Base-by-base conservation (phyloP, 805 yeast genomes). In the Teunomyces pallodes region DNA sequence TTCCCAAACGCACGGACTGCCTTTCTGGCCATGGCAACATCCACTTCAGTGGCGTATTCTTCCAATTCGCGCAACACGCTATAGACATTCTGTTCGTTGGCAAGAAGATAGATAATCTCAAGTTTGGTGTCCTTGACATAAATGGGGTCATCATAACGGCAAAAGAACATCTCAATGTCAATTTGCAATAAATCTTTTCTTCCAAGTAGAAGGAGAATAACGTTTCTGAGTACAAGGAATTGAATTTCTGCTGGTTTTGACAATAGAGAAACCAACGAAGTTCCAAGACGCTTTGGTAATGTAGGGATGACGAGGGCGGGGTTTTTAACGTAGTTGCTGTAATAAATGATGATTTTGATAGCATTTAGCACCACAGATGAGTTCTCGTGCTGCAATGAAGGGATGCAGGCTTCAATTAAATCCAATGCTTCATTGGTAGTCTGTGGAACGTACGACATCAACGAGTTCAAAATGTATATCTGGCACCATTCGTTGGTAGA, bases 1-100 rank as follows among this genome's bases (percentile, higher is more conserved):
- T 90, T 88, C 2, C 97, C 97, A 52, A 92, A 82, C 0, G 96
- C 96, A 50, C 96, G 70, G 3, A 92, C 82, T 0, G 97, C 90
- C 58, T 90, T 87, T 47, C 96, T 74, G 1, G 91, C 88, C 85
- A 90, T 89, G 49, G 86, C 86, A 20, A 84, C 79, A 64, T 91
- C 97, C 10, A 88, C 83, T 58, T 89, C 96, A 0, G 90, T 80
- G 4, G 96, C 95, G 64, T 91, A 91, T 57, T 87, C 96, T 53
- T 83, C 86, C 45, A 91, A 66, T 61, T 91, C 98, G 13, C 80
- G 69, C 41, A 91, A 69, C 0, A 92, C 89, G 33, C 75, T 66
- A 4, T 70, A 73, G 41, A 86, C 72, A 56, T 87, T 87, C 8
- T 64, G 54, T 46, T 81, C 83, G 58, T 82, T 78, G 1, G 97